A percentile compares a stretch with the other conserved stretches of the same genome.
Evolutionary conservation across 2,329 filamentous ascomycete species (phyloP).

Genomic region (Akanthomyces muscarius): DNA sequence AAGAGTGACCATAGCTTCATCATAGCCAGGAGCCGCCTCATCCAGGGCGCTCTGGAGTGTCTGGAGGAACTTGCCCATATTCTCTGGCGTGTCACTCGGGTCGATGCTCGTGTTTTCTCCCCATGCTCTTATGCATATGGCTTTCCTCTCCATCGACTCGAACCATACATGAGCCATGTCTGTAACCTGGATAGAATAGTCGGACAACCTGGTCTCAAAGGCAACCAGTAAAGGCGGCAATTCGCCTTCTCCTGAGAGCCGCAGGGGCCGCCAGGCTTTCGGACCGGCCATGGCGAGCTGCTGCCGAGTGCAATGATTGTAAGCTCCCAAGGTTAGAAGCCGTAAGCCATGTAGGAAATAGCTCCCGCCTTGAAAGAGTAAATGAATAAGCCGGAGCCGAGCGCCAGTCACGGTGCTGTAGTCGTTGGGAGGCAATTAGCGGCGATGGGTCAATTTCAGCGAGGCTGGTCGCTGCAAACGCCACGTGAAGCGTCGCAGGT

Average conservation of each 20-base stretch:
- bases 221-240: slow-evolving; percentile 63
- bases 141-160: slow-evolving; percentile 58
- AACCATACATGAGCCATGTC: slow-evolving; percentile 72
- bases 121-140: slow-evolving; percentile 59
- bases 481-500: neutral
- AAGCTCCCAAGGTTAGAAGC: neutral
- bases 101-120: slow-evolving; percentile 67
- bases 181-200: slow-evolving; percentile 64
- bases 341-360: no score
- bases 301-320: neutral
- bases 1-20: slow-evolving; percentile 43
- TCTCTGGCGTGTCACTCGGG: slow-evolving; percentile 62
- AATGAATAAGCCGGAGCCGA: neutral
- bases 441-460: neutral
- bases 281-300: slow-evolving; percentile 27
- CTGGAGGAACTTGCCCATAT: slow-evolving; percentile 63
- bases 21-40: slow-evolving; percentile 41
- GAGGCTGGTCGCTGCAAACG: neutral
- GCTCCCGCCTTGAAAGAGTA: no score
- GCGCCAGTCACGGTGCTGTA: neutral
- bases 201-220: slow-evolving; percentile 46
- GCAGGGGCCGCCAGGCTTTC: slow-evolving; percentile 47
- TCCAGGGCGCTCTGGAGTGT: slow-evolving; percentile 55
- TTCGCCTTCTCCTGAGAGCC: slow-evolving; percentile 35
- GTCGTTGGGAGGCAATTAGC: neutral